Conservation (phyloP, 495 filamentous ascomycete genomes). For the Penicillium mononematosum region DNA sequence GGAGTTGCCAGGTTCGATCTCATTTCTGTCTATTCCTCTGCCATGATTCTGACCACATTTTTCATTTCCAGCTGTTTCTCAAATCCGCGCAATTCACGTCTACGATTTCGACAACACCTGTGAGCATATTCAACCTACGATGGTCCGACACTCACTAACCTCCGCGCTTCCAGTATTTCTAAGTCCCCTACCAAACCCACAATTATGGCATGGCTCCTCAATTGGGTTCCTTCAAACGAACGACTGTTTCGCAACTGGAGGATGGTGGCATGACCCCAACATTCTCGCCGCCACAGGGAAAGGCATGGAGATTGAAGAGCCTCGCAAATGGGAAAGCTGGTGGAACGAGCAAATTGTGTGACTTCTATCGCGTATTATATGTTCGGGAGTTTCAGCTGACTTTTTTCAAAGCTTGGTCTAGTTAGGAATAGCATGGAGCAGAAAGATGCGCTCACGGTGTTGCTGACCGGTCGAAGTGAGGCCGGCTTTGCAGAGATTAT, state of each 20-base stretch:
- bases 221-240: constrained; percentile 72
- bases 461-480: constrained; percentile 87
- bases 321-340: constrained; percentile 85
- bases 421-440: constrained; percentile 81
- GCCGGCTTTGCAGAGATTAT: constrained; percentile 72
- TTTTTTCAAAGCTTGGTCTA: constrained; percentile 59
- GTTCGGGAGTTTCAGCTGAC: constrained; percentile 26
- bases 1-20: constrained; percentile 60
- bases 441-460: constrained; percentile 79
- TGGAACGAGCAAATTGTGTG: constrained; percentile 90
- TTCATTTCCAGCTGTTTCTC: constrained; percentile 53
- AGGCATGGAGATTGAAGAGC: constrained; percentile 79
- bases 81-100: constrained; percentile 80
- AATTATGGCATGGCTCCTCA: constrained; percentile 78
- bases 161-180: constrained; percentile 65
- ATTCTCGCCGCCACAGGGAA: constrained; percentile 86
- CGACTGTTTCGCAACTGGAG: constrained; percentile 77
- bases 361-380: constrained; percentile 3
- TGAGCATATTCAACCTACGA: constrained; percentile 41
- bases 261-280: constrained; percentile 94
- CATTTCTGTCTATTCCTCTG: background rate
- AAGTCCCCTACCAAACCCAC: constrained; percentile 83
- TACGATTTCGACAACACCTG: constrained; percentile 99
- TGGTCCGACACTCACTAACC: constrained; percentile 11
- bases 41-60: background rate